A percentile compares a stretch with the other conserved stretches of the same genome.
phyloP scores from a whole-genome alignment of 805 yeast genomes.

The Schwanniomyces yamadae region DNA sequence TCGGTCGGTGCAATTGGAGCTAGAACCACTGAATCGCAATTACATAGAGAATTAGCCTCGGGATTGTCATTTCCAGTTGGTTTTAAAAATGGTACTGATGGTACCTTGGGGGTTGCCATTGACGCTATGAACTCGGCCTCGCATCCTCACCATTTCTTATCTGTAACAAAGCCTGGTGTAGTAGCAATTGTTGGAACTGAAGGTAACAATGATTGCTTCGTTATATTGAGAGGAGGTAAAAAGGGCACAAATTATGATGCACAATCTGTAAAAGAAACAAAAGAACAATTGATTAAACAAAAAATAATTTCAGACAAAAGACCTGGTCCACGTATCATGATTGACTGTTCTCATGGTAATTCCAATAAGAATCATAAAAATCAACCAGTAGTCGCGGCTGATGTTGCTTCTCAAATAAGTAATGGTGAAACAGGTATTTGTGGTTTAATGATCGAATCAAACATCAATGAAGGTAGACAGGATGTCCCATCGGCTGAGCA shows the following conservation, averaged over 20 bases:
- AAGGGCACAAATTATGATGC: slow-evolving; percentile 87
- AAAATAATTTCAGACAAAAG: slow-evolving; percentile 47
- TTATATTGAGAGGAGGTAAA: slow-evolving; percentile 95
- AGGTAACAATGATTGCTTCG: slow-evolving; percentile 88
- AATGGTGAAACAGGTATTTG: slow-evolving; percentile 75
- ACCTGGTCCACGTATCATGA: slow-evolving; percentile 72
- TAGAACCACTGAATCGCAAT: slow-evolving; percentile 96
- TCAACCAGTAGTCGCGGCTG: slow-evolving; percentile 85
- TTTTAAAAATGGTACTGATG: slow-evolving; percentile 97
- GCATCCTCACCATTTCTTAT: slow-evolving; percentile 89
- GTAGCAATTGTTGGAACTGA: slow-evolving; percentile 95
- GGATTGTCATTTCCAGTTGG: slow-evolving; percentile 98
- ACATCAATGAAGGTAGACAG: slow-evolving; percentile 90
- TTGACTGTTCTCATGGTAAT: slow-evolving; percentile 97
- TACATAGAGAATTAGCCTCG: slow-evolving; percentile 95
- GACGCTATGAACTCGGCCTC: slow-evolving; percentile 93
- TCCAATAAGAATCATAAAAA: slow-evolving; percentile 86
- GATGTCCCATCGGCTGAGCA: slow-evolving; percentile 67
- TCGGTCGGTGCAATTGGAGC: slow-evolving; percentile 99
- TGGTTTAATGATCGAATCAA: slow-evolving; percentile 96
- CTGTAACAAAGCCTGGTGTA: slow-evolving; percentile 94
- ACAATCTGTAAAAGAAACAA: slow-evolving; percentile 64
- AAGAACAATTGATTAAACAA: slow-evolving; percentile 54
- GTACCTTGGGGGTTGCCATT: slow-evolving; percentile 88
- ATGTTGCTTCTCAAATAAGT: slow-evolving; percentile 73